Base-by-base conservation (phyloP, 163 green algal species). In the Volvox carteri region DNA sequence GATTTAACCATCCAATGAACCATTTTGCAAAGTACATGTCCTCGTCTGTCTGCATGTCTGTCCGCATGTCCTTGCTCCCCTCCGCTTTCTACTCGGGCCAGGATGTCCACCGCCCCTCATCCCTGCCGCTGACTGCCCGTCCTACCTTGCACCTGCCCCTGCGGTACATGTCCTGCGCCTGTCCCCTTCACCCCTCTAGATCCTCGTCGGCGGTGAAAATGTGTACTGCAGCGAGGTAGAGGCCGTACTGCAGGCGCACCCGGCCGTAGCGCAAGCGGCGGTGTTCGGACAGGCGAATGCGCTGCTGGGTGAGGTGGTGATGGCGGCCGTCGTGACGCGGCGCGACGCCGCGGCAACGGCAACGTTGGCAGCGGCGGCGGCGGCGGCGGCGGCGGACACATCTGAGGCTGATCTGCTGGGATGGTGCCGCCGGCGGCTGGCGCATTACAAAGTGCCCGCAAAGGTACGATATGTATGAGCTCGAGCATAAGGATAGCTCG, bases 201-300 rank as follows among this genome's bases (percentile, higher is more conserved):
- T 98, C 33, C 92, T 98, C 72, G 91, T 94, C 18, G 96, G 96
- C 28, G 95, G 96, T 3, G 96, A 98, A 90, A 99, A 99, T 68
- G 97, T 99, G 39, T 99, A 99, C 92, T 96, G 93, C 85, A 94
- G 91, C 16, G 96, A 98, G 90, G 96, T 99, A 46, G 97, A 99
- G 84, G 92, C 94, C 23, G 96, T 95, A 19, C 92, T 99, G 70
- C 67, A 94, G 35, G 62, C 58, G 11, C 96, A 98, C 87, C 92
- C 93, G 0, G 65, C 74, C 1, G 97, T 99, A 0, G 86, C 89
- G 21, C 90, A 97, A 76, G 96, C 94, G 2, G 95, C 96, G 0
- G 96, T 96, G 9, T 98, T 98, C 90, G 97, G 96, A 19, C 54
- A 96, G 3, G 92, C 96, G 4, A 95, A 94, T 86, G 56, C 90